Conservation (phyloP, 2,329 filamentous ascomycete species). For the Grosmannia huntii region DNA sequence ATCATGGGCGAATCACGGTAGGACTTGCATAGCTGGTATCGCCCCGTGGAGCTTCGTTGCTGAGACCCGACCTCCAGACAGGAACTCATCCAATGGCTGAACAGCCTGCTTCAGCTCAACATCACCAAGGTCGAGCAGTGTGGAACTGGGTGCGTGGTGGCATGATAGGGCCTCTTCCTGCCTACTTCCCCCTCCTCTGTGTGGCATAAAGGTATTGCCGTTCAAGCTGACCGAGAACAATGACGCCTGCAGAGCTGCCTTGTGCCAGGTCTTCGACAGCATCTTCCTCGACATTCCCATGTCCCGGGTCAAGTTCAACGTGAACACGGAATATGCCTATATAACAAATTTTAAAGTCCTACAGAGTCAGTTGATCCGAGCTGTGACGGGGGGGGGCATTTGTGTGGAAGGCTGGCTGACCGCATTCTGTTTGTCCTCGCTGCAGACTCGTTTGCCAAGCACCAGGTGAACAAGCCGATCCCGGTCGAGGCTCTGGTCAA, state of each 20-base stretch:
- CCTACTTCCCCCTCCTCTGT: background rate
- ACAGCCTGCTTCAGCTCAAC: slow-evolving; percentile 95
- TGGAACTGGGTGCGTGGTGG: slow-evolving; percentile 68
- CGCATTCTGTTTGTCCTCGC: background rate
- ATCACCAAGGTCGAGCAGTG: slow-evolving; percentile 96
- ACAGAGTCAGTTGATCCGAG: slow-evolving; percentile 56
- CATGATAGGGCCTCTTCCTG: slow-evolving; percentile 8
- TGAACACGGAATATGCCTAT: slow-evolving; percentile 93
- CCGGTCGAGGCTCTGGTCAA: slow-evolving; percentile 83
- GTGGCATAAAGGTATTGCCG: background rate
- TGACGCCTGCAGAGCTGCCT: slow-evolving; percentile 56
- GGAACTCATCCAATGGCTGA: slow-evolving; percentile 91
- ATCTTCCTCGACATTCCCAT: slow-evolving; percentile 95
- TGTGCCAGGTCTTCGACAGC: slow-evolving; percentile 97
- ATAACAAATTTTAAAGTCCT: slow-evolving; percentile 97
- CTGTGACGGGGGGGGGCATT: background rate
- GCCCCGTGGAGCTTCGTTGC: background rate
- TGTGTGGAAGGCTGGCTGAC: background rate
- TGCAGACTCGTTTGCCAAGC: slow-evolving; percentile 68
- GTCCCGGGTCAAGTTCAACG: slow-evolving; percentile 95
- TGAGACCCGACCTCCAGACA: slow-evolving; percentile 47
- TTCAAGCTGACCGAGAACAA: background rate
- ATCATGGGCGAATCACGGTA: slow-evolving; percentile 14
- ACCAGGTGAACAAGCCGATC: slow-evolving; percentile 79
- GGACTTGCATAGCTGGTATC: background rate